phyloP scores from a whole-genome alignment of 331 rosid species.

The Pyracantha coccinea region DNA sequence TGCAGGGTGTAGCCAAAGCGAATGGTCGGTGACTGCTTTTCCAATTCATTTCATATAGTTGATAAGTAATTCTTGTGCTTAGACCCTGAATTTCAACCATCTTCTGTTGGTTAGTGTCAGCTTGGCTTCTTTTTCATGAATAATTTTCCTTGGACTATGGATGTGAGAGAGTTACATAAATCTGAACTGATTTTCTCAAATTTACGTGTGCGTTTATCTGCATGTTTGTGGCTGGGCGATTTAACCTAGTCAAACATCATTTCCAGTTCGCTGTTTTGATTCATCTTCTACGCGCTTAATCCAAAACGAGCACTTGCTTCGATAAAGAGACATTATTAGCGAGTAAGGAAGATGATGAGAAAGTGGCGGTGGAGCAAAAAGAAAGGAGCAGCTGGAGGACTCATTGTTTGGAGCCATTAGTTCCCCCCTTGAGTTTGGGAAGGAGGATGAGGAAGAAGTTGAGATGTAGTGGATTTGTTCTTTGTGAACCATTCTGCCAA shows the following conservation, averaged over 20 bases:
- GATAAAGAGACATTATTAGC: too few relatives aligned
- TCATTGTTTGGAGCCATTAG: slow-evolving; percentile 63
- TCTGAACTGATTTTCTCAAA: too few relatives aligned
- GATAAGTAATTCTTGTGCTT: background rate
- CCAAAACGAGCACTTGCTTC: too few relatives aligned
- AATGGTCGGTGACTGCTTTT: slow-evolving; percentile 27
- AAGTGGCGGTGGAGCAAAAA: slow-evolving; percentile 33
- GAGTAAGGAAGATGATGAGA: slow-evolving; percentile 5
- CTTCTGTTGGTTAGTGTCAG: background rate
- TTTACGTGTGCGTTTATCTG: too few relatives aligned
- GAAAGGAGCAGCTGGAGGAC: slow-evolving; percentile 61
- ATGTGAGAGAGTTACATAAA: background rate
- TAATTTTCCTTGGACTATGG: background rate
- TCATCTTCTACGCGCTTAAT: too few relatives aligned
- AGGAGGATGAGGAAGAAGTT: slow-evolving; percentile 28
- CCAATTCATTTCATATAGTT: background rate
- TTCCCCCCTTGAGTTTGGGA: slow-evolving; percentile 59
- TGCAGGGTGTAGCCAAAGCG: slow-evolving; percentile 37
- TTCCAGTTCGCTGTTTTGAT: too few relatives aligned
- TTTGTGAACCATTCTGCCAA: slow-evolving; percentile 52
- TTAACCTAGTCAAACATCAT: too few relatives aligned
- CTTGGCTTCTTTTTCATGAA: too few relatives aligned
- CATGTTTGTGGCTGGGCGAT: too few relatives aligned
- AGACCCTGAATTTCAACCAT: background rate
- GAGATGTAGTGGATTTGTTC: slow-evolving; percentile 23